These are phyloP conservation scores for Phylloporus sp. DNA, from an alignment of 768 basidiomycete species.

Conservation along the genomic window DNA sequence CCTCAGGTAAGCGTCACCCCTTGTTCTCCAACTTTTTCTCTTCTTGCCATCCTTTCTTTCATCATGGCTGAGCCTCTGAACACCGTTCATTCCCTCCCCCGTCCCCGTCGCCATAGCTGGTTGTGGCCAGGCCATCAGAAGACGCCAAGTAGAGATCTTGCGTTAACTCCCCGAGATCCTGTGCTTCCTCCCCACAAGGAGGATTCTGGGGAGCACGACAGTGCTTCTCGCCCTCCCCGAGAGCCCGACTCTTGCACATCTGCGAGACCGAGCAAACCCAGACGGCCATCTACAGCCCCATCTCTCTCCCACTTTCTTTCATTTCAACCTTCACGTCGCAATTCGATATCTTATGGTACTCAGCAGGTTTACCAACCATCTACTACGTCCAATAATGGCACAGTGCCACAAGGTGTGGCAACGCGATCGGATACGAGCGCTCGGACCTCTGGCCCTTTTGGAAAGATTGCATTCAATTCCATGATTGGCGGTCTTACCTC, in stretches of 20 bases:
- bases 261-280: constrained; percentile 20
- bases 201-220: constrained; percentile 1
- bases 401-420: constrained; percentile 4
- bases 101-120: constrained; percentile 26
- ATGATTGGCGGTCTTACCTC: constrained; percentile 72
- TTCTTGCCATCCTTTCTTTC: constrained; percentile 8
- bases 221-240: neutral
- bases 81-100: constrained; percentile 3
- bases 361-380: constrained; percentile 18
- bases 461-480: constrained; percentile 58
- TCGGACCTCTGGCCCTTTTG: constrained; percentile 48
- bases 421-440: constrained; percentile 35
- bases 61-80: constrained; percentile 22
- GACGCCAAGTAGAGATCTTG: constrained; percentile 14
- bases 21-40: constrained; percentile 12
- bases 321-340: constrained; percentile 18
- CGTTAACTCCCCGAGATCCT: constrained; percentile 12
- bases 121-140: constrained; percentile 27
- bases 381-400: constrained; percentile 4
- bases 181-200: constrained; percentile 18
- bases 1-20: constrained; percentile 29
- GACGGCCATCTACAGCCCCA: constrained; percentile 17
- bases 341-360: constrained; percentile 12
- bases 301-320: constrained; percentile 25
- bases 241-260: constrained; percentile 7